These are phyloP conservation scores for Leccinum incarnatum DNA, from an alignment of 768 basidiomycete species.

Conservation along the genomic window DNA sequence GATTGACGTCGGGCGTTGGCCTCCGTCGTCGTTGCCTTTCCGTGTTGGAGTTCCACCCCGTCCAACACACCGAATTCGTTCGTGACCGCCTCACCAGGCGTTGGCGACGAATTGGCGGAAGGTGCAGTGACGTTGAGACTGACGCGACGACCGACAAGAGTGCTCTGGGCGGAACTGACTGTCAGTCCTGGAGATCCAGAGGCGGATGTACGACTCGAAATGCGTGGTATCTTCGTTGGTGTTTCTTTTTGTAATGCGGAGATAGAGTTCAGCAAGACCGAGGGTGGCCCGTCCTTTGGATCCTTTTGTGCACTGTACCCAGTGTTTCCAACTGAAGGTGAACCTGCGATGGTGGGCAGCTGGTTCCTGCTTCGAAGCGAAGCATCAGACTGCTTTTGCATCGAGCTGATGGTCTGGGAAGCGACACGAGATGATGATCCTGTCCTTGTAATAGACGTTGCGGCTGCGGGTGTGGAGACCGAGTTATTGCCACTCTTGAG, in stretches of 20 bases:
- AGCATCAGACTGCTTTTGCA: conserved; percentile 84
- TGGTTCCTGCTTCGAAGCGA: conserved; percentile 74
- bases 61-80: conserved; percentile 87
- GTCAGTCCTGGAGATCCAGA: conserved; percentile 70
- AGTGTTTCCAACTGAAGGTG: conserved; percentile 78
- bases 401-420: conserved; percentile 81
- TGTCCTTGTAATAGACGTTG: conserved; percentile 39
- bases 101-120: conserved; percentile 67
- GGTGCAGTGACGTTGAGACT: conserved; percentile 58
- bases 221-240: conserved; percentile 90
- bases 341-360: conserved; percentile 90
- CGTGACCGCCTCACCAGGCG: conserved; percentile 40
- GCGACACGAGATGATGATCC: conserved; percentile 60
- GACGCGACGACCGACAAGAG: conserved; percentile 57
- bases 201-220: conserved; percentile 80
- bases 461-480: conserved; percentile 41
- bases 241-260: conserved; percentile 71
- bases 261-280: conserved; percentile 50
- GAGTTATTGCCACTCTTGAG: conserved; percentile 58
- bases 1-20: conserved; percentile 49
- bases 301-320: conserved; percentile 54
- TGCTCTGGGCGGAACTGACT: conserved; percentile 48
- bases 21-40: conserved; percentile 36
- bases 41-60: conserved; percentile 46
- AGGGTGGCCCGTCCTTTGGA: conserved; percentile 52